phyloP scores from a whole-genome alignment of 352 stramenopile genomes.

The Phytophthora fragariae region DNA sequence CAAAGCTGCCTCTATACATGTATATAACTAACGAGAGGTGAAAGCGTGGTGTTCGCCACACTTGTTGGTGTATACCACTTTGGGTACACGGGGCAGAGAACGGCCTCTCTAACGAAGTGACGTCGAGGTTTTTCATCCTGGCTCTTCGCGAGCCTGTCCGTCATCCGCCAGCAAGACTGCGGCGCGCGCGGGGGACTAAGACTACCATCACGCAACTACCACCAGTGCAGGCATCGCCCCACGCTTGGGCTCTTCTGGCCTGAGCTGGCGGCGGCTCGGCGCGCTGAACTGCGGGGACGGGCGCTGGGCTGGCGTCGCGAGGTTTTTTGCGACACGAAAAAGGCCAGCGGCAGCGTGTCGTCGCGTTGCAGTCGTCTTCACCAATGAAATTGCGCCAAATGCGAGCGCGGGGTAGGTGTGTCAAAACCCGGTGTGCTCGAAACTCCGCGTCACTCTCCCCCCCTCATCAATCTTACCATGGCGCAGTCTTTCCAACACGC shows the following conservation, averaged over 20 bases:
- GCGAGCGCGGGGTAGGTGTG: not conserved
- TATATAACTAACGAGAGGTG: not conserved
- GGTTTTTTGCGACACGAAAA: conserved; percentile 1
- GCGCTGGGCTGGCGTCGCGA: not conserved
- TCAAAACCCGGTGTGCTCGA: not conserved
- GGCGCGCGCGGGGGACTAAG: not conserved
- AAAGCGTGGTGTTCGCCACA: not conserved
- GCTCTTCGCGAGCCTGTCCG: conserved; percentile 5
- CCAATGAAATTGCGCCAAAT: conserved; percentile 33
- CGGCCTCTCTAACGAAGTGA: not conserved
- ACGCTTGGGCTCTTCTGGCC: not conserved
- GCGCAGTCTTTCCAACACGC: conserved; percentile 1
- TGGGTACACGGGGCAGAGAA: conserved; percentile 7
- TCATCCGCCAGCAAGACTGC: not conserved
- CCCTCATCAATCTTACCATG: not conserved
- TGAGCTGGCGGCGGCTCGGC: not conserved
- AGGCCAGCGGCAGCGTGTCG: conserved; percentile 8
- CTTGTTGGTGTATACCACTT: conserved; percentile 8
- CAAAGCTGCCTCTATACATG: no score
- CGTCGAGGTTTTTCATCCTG: conserved; percentile 15
- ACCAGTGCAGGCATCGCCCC: not conserved
- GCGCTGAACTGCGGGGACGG: conserved; percentile 2
- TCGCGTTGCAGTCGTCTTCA: conserved; percentile 22
- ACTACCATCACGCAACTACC: not conserved
- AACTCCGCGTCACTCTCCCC: not conserved